Percentiles rank a stretch among this genome's conserved stretches.
Conservation (phyloP, 345 rosid species). For the Carallia pectinifolia region DNA sequence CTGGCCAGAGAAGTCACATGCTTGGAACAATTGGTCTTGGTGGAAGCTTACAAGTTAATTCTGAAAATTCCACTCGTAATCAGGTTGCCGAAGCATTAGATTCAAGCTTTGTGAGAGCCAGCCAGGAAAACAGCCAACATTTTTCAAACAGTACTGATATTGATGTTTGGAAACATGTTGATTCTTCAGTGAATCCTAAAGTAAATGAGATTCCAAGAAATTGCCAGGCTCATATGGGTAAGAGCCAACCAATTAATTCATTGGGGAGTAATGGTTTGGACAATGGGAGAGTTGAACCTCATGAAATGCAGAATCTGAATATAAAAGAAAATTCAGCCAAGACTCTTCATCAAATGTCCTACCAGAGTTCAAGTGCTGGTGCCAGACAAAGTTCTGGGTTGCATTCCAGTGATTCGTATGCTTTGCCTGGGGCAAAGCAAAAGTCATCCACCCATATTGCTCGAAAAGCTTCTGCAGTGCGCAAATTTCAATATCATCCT, state of each 20-base stretch:
- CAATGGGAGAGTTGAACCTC: constrained; percentile 30
- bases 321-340: constrained; percentile 38
- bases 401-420: constrained; percentile 43
- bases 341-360: constrained; percentile 35
- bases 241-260: constrained; percentile 48
- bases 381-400: constrained; percentile 42
- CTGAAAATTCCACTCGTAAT: constrained; percentile 38
- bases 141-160: constrained; percentile 29
- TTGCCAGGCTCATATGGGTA: constrained; percentile 29
- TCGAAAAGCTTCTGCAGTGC: constrained; percentile 45
- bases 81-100: constrained; percentile 31
- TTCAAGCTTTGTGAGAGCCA: constrained; percentile 32
- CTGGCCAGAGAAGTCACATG: constrained; percentile 21
- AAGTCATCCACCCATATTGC: constrained; percentile 41
- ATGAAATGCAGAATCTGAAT: constrained; percentile 29
- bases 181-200: constrained; percentile 34
- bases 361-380: constrained; percentile 29
- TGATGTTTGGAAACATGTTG: constrained; percentile 49
- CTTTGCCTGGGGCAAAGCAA: constrained; percentile 47
- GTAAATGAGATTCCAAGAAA: constrained; percentile 28
- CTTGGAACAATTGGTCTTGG: constrained; percentile 33
- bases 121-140: constrained; percentile 39
- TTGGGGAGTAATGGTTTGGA: constrained; percentile 42
- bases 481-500: constrained; percentile 92
- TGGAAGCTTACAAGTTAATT: constrained; percentile 38